Percentiles rank a stretch among this genome's conserved stretches.
Evolutionary conservation across 2,329 filamentous ascomycete genomes (phyloP).

Genomic region (Phoma herbarum): DNA sequence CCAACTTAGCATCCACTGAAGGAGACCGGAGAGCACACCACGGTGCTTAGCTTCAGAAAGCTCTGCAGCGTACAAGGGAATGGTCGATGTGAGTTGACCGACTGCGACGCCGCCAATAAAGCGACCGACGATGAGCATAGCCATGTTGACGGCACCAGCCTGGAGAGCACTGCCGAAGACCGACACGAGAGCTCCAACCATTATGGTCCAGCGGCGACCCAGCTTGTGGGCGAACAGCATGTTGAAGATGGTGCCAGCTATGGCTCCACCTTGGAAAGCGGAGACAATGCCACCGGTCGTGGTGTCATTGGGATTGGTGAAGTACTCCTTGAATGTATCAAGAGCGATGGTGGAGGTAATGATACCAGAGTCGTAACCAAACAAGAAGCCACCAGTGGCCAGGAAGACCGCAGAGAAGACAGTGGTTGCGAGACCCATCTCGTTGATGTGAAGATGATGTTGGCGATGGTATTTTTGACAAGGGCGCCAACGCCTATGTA

Average conservation of each 20-base stretch:
- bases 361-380: slow-evolving; percentile 48
- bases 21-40: slow-evolving; percentile 68
- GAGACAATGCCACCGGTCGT: slow-evolving; percentile 48
- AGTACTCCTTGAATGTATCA: slow-evolving; percentile 40
- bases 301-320: slow-evolving; percentile 36
- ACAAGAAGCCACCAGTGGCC: slow-evolving; percentile 37
- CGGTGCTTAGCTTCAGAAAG: slow-evolving; percentile 46
- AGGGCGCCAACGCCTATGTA: slow-evolving; percentile 3
- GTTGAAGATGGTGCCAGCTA: slow-evolving; percentile 29
- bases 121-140: slow-evolving; percentile 61
- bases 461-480: slow-evolving; percentile 12
- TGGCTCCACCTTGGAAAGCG: slow-evolving; percentile 49
- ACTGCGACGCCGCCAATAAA: slow-evolving; percentile 61
- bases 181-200: slow-evolving; percentile 47
- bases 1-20: slow-evolving; percentile 56
- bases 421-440: slow-evolving; percentile 30
- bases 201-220: slow-evolving; percentile 40
- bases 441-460: slow-evolving; percentile 1
- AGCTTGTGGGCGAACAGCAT: slow-evolving; percentile 27
- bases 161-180: slow-evolving; percentile 49
- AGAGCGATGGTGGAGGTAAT: slow-evolving; percentile 46
- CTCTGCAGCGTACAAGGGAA: slow-evolving; percentile 39
- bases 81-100: slow-evolving; percentile 45
- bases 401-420: slow-evolving; percentile 32
- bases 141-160: slow-evolving; percentile 48